Evolutionary conservation across 192 early-diverging fungal species (phyloP).

Genomic region (Backusella parvicylindrica): DNA sequence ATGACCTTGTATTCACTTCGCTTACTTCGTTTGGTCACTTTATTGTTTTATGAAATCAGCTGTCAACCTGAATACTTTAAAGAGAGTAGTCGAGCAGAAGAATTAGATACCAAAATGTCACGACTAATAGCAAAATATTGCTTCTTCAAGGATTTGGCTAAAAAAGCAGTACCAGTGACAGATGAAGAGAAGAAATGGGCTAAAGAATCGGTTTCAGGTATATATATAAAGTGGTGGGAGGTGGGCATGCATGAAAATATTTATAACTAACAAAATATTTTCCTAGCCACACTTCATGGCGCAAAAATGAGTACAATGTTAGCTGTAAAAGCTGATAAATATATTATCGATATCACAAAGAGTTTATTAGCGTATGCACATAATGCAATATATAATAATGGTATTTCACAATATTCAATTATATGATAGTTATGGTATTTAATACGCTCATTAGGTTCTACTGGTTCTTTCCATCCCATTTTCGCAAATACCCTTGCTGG

Average conservation of each 20-base stretch:
- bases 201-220: conserved; percentile 4
- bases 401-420: not conserved
- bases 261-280: not conserved
- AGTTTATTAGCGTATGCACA: conserved; percentile 7
- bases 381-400: not conserved
- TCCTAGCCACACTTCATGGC: not conserved
- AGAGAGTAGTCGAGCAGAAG: not conserved
- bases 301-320: not conserved
- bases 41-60: conserved; percentile 41
- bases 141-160: not conserved
- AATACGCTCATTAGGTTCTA: not conserved
- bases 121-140: conserved; percentile 1
- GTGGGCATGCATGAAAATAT: not conserved
- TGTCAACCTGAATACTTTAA: conserved; percentile 26
- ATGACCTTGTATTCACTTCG: conserved; percentile 40
- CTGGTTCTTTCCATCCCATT: not conserved
- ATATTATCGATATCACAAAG: conserved; percentile 3
- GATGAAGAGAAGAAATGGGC: conserved; percentile 3
- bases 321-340: not conserved
- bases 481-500: not conserved
- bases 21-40: conserved; percentile 50
- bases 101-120: not conserved
- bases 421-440: not conserved
- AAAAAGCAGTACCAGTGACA: not conserved
- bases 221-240: too few species aligned